Evolutionary conservation across 306 rosid genomes (phyloP).

Genomic region (Glycine tomentella): DNA sequence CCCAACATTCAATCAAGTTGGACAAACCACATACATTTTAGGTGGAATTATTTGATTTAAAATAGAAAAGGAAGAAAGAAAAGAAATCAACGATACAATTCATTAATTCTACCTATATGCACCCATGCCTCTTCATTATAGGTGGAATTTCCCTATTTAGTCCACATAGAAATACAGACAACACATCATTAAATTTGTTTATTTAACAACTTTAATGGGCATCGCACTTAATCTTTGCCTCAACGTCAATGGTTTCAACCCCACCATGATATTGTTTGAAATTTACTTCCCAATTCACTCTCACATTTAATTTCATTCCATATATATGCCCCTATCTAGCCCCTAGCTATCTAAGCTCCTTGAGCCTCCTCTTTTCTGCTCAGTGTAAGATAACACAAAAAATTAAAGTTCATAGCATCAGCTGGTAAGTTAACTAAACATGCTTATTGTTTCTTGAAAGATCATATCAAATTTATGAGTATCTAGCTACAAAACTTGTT

Average conservation of each 20-base stretch:
- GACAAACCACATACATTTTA: not conserved
- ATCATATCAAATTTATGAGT: not conserved
- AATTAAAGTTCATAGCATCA: not conserved
- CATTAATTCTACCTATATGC: not conserved
- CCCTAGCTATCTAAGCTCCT: slow-evolving; percentile 52
- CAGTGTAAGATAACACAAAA: not conserved
- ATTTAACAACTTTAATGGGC: slow-evolving; percentile 41
- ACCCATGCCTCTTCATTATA: not conserved
- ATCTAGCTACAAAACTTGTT: not conserved
- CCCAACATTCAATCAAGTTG: slow-evolving; percentile 13
- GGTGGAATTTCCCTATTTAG: slow-evolving; percentile 40
- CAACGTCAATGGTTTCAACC: slow-evolving; percentile 48
- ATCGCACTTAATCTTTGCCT: slow-evolving; percentile 55
- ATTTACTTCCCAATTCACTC: not conserved
- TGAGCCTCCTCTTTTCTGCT: slow-evolving; percentile 31
- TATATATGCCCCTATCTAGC: slow-evolving; percentile 41
- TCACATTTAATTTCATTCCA: not conserved
- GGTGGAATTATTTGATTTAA: too few species aligned
- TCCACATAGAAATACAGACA: slow-evolving; percentile 38
- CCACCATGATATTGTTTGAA: slow-evolving; percentile 49
- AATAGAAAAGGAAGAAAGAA: not conserved
- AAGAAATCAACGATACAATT: not conserved
- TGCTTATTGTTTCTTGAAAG: not conserved
- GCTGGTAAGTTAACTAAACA: slow-evolving; percentile 30
- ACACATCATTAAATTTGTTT: slow-evolving; percentile 24